Percentiles rank a stretch among this genome's conserved stretches.
Evolutionary conservation across 345 rosid species (phyloP).

Genomic region (Pistacia integerrima): DNA sequence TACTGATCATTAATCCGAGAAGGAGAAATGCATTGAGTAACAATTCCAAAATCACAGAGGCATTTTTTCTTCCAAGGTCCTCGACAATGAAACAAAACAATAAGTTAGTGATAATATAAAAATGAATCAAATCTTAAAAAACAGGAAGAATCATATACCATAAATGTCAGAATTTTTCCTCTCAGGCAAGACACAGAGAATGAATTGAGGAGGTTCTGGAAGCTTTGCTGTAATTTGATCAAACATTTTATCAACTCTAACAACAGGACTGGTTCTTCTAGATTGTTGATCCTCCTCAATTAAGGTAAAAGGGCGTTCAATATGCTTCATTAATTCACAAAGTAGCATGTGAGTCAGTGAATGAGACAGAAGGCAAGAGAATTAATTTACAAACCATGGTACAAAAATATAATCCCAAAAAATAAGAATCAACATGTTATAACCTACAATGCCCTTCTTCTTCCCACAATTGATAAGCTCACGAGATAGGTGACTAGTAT

Average conservation of each 20-base stretch:
- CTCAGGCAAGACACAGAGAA: slow-evolving; percentile 82
- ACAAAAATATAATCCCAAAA: slow-evolving; percentile 15
- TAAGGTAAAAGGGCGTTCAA: slow-evolving; percentile 71
- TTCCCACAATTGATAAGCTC: slow-evolving; percentile 73
- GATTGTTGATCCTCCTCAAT: slow-evolving; percentile 71
- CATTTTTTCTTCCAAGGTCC: slow-evolving; percentile 92
- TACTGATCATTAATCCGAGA: slow-evolving; percentile 71
- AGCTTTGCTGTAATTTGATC: slow-evolving; percentile 58
- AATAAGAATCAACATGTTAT: slow-evolving; percentile 19
- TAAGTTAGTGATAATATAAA: slow-evolving; percentile 13
- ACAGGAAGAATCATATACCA: slow-evolving; percentile 43
- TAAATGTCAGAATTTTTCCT: slow-evolving; percentile 79
- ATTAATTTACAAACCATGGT: not conserved
- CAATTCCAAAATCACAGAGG: slow-evolving; percentile 68
- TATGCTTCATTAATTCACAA: slow-evolving; percentile 39
- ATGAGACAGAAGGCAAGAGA: not conserved
- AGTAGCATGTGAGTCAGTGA: slow-evolving; percentile 1
- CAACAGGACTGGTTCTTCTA: slow-evolving; percentile 50
- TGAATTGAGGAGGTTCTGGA: slow-evolving; percentile 55
- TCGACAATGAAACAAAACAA: slow-evolving; percentile 29
- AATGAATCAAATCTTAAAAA: slow-evolving; percentile 7
- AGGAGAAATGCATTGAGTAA: slow-evolving; percentile 86
- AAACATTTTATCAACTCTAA: slow-evolving; percentile 82
- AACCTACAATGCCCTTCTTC: slow-evolving; percentile 85
- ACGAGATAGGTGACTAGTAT: slow-evolving; percentile 64